phyloP scores from a whole-genome alignment of 345 rosid genomes.

The Balakata baccata region DNA sequence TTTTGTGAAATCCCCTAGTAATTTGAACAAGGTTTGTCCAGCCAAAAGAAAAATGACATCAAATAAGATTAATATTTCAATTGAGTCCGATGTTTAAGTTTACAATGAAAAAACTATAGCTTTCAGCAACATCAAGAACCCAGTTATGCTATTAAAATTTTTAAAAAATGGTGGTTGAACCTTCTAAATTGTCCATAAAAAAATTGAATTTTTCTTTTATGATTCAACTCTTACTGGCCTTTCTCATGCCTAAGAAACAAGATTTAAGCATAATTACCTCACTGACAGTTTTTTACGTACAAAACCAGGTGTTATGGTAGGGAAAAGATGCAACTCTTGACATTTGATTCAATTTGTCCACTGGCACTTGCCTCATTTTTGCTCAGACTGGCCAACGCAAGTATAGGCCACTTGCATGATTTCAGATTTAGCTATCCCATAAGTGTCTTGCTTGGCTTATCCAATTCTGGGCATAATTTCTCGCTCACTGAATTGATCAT shows the following conservation, averaged over 20 bases:
- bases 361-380: background rate
- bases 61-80: background rate
- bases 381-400: background rate
- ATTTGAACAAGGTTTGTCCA: background rate
- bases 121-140: background rate
- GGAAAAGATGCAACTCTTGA: background rate
- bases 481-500: slow-evolving; percentile 26
- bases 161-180: background rate
- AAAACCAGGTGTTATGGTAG: background rate
- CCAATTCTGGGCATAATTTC: background rate
- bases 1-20: background rate
- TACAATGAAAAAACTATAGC: background rate
- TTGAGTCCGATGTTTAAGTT: background rate
- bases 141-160: background rate
- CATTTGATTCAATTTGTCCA: slow-evolving; percentile 2
- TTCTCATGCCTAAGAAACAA: background rate
- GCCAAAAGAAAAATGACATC: background rate
- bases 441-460: background rate
- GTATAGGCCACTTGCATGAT: background rate
- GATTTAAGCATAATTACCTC: slow-evolving; percentile 3
- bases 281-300: background rate
- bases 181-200: background rate
- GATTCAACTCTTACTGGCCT: background rate
- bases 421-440: background rate
- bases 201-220: background rate